These are phyloP conservation scores for Myriosclerotinia scirpicola DNA, from an alignment of 2,329 filamentous ascomycete genomes.

Conservation along the genomic window DNA sequence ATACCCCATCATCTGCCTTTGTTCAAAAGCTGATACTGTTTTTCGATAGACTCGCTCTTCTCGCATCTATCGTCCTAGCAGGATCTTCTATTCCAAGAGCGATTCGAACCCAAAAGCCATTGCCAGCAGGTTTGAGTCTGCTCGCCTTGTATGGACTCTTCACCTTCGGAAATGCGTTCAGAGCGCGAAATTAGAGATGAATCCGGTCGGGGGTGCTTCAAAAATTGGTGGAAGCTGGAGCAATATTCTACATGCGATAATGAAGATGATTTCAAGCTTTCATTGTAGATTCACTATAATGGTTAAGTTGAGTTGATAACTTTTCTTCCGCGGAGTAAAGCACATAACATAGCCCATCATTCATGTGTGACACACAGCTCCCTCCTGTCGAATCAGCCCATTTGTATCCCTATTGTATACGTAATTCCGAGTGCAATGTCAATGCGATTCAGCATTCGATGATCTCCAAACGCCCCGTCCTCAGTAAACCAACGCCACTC, in stretches of 20 bases:
- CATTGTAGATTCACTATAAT: background rate
- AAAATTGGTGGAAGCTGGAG: conserved; percentile 39
- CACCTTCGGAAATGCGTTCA: conserved; percentile 73
- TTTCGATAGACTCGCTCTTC: conserved; percentile 60
- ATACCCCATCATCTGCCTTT: background rate
- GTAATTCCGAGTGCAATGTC: background rate
- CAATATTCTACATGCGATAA: background rate
- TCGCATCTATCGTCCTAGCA: conserved; percentile 82
- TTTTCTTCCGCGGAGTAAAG: background rate
- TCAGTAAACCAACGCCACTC: conserved; percentile 10
- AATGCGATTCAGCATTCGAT: conserved; percentile 4
- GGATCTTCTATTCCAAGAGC: conserved; percentile 85
- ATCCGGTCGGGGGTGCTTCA: conserved; percentile 21
- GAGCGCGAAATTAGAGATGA: conserved; percentile 40
- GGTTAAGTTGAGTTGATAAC: conserved; percentile 10
- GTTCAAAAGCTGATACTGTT: conserved; percentile 6
- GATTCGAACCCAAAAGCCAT: conserved; percentile 77
- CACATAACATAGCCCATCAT: background rate
- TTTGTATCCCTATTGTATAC: background rate
- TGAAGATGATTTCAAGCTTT: conserved; percentile 1
- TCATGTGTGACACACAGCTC: background rate
- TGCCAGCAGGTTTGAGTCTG: conserved; percentile 76
- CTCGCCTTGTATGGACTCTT: conserved; percentile 76
- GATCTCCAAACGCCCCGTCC: conserved; percentile 11
- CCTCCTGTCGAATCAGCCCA: background rate